A percentile compares a stretch with the other conserved stretches of the same genome.
These are phyloP conservation scores for Heritiera littoralis DNA, from an alignment of 345 rosid genomes.

Conservation along the genomic window DNA sequence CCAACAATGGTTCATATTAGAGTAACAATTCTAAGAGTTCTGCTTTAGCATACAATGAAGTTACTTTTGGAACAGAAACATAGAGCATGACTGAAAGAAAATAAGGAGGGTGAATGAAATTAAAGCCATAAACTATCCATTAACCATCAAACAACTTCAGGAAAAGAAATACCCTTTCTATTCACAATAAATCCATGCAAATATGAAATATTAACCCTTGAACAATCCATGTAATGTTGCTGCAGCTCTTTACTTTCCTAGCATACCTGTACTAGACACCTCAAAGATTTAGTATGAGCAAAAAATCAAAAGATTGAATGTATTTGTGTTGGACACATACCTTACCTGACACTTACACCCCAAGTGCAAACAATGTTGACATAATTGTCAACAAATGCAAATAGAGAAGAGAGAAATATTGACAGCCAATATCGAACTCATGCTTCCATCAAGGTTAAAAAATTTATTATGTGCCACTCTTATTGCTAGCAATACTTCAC, in stretches of 20 bases:
- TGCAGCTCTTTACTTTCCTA: background rate
- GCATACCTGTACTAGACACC: background rate
- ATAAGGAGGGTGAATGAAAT: background rate
- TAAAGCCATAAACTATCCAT: background rate
- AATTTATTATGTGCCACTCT: background rate
- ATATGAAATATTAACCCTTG: background rate
- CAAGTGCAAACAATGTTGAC: background rate
- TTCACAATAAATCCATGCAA: background rate
- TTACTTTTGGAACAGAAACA: background rate
- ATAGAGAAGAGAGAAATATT: background rate
- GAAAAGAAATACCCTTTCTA: background rate
- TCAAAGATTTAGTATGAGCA: background rate
- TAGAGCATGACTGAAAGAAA: background rate
- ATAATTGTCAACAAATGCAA: background rate
- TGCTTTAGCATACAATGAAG: background rate
- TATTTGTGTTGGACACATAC: background rate
- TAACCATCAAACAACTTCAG: background rate
- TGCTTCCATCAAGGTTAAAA: background rate
- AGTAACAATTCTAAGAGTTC: background rate
- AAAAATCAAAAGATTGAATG: background rate
- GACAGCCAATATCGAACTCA: background rate
- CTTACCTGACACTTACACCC: background rate
- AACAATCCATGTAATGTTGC: background rate
- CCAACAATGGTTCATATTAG: too few relatives aligned
- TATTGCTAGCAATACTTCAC: background rate